Base-by-base conservation (phyloP, 2,329 filamentous ascomycete genomes). In the Alternaria arbusti region DNA sequence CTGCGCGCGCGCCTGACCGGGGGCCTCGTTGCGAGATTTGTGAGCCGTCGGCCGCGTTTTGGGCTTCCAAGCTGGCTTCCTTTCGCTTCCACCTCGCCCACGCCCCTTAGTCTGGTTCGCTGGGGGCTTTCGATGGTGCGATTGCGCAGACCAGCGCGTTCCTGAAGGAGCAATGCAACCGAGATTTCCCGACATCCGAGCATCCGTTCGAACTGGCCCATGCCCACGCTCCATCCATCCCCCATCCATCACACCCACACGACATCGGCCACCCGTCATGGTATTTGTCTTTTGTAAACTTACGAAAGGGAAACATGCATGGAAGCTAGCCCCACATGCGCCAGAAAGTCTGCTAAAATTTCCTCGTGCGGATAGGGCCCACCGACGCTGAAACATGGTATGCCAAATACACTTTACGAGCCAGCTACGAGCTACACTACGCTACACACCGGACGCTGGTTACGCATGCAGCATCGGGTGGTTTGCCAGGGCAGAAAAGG, bases 161-260 rank as follows among this genome's bases (percentile, higher is more conserved):
- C 47, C 15, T 43, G 47, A 52, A 32, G n/a, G 20, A 46, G 59
- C 28, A 52, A 58, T 62, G 32, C 47, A 54, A 52, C 60, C 56
- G 60, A 63, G 49, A 47, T 50, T 40, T 49, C 43, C 60, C 60
- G 60, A 59, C 44, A 59, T 54, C 60, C 60, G 60, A 63, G 25
- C 25, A 32, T 47, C 47, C 30, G 49, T 40, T 44, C n/a, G 52
- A 52, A 36, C 36, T 40, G 36, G 36, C n/a, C 36, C 36, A 40
- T 40, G 36, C 36, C 36, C 15, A 17, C 8, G 15, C 17, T 17
- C 36, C 36, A 40, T 40, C n/a, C 36, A 40, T 52, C 49, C 28
- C 28, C 49, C 49, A 52, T 52, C 13, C 49, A 44, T 22, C 51
- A 54, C 36, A 44, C 25, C 23, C 45, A 49, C 45, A 25, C 52